These are phyloP conservation scores for Fraxinus americana DNA, from an alignment of 257 asterid species.

Conservation along the genomic window DNA sequence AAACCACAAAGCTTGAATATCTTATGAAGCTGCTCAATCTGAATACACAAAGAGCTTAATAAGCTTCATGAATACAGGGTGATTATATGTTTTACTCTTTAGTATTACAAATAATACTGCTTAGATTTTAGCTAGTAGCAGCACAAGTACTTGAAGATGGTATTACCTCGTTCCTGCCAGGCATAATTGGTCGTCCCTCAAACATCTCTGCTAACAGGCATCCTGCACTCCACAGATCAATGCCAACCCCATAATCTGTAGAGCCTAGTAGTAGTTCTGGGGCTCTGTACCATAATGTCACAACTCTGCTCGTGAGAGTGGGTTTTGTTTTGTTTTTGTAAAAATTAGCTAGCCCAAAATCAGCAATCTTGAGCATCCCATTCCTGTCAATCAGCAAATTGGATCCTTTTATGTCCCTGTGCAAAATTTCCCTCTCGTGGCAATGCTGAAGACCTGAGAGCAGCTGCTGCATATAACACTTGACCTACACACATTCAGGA, in stretches of 20 bases:
- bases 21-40: slow-evolving; percentile 85
- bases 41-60: neutral
- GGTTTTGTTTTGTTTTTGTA: slow-evolving; percentile 46
- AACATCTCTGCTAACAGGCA: slow-evolving; percentile 81
- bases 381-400: slow-evolving; percentile 67
- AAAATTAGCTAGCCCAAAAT: slow-evolving; percentile 71
- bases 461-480: slow-evolving; percentile 79
- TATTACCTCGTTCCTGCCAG: slow-evolving; percentile 78
- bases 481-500: slow-evolving; percentile 45
- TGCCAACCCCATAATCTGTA: slow-evolving; percentile 77
- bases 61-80: neutral
- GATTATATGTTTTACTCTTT: neutral
- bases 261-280: slow-evolving; percentile 76
- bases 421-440: slow-evolving; percentile 75
- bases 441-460: slow-evolving; percentile 79
- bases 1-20: slow-evolving; percentile 85
- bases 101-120: slow-evolving; percentile 3
- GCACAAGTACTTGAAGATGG: neutral
- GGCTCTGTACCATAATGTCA: slow-evolving; percentile 86
- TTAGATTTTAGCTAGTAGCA: neutral
- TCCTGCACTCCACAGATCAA: slow-evolving; percentile 87
- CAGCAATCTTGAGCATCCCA: slow-evolving; percentile 80
- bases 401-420: slow-evolving; percentile 75
- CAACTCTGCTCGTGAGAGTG: slow-evolving; percentile 70
- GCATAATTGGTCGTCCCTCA: slow-evolving; percentile 69